A percentile compares a stretch with the other conserved stretches of the same genome.
These are phyloP conservation scores for Carallia pectinifolia DNA, from an alignment of 345 rosid genomes.

Conservation along the genomic window DNA sequence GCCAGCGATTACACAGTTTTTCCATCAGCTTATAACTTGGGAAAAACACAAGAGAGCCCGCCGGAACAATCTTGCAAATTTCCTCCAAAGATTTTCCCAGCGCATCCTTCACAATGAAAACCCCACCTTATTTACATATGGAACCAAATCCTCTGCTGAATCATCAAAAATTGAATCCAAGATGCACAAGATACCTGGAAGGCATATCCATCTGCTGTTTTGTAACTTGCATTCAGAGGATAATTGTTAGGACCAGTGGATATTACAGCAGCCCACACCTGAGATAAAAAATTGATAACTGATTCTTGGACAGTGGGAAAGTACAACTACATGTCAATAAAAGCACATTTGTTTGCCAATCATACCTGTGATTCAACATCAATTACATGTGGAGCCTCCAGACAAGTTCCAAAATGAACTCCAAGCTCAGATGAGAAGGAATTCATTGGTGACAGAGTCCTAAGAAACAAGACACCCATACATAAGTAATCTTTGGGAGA, in stretches of 20 bases:
- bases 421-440: slow-evolving; percentile 97
- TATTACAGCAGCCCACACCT: slow-evolving; percentile 83
- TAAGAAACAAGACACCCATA: slow-evolving; percentile 31
- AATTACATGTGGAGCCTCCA: slow-evolving; percentile 98
- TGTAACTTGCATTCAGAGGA: slow-evolving; percentile 84
- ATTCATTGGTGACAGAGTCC: slow-evolving; percentile 89
- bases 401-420: slow-evolving; percentile 81
- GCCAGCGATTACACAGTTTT: slow-evolving; percentile 86
- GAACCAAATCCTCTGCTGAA: slow-evolving; percentile 18
- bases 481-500: background rate
- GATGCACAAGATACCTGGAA: slow-evolving; percentile 63
- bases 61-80: slow-evolving; percentile 75
- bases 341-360: slow-evolving; percentile 8
- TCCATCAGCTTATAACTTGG: slow-evolving; percentile 98
- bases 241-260: slow-evolving; percentile 66
- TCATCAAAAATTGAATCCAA: slow-evolving; percentile 15
- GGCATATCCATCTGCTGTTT: slow-evolving; percentile 72
- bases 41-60: slow-evolving; percentile 87
- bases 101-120: slow-evolving; percentile 61
- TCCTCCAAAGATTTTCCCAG: slow-evolving; percentile 86
- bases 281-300: slow-evolving; percentile 25
- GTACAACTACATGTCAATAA: slow-evolving; percentile 3
- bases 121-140: slow-evolving; percentile 2
- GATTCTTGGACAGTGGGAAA: slow-evolving; percentile 5
- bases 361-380: slow-evolving; percentile 77